phyloP scores from a whole-genome alignment of 225 moss, liverwort and hornwort species.

The Marchantia polymorpha region DNA sequence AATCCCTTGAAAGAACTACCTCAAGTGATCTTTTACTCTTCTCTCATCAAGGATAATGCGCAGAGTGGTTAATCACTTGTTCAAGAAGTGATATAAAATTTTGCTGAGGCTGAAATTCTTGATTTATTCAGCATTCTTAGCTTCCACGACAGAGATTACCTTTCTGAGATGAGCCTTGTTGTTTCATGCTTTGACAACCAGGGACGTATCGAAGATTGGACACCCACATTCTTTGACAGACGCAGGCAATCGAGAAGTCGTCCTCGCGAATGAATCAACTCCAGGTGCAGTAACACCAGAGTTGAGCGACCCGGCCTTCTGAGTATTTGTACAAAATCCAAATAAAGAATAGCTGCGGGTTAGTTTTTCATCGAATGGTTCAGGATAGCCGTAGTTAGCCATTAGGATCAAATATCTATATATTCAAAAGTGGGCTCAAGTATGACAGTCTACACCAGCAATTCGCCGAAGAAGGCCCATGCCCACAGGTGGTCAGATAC shows the following conservation, averaged over 20 bases:
- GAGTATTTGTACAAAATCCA: not conserved
- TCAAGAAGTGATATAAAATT: not conserved
- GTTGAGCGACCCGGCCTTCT: not conserved
- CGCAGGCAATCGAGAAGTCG: not conserved
- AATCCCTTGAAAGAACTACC: not conserved
- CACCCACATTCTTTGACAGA: not conserved
- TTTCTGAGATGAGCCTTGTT: not conserved
- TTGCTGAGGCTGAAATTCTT: not conserved
- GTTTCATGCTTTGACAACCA: not conserved
- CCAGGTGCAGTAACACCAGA: not conserved
- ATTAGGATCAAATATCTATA: not conserved
- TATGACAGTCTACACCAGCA: constrained; percentile 23
- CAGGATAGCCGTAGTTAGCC: not conserved
- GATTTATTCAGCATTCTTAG: not conserved
- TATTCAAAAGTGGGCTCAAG: not conserved
- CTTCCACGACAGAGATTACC: not conserved
- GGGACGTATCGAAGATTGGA: not conserved
- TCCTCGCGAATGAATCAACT: not conserved
- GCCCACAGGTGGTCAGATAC: not conserved
- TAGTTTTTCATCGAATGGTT: not conserved
- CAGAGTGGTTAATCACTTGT: not conserved
- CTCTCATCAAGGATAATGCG: not conserved
- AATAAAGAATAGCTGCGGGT: not conserved
- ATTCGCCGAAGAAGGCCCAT: constrained; percentile 2
- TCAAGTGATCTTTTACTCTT: not conserved